phyloP scores from a whole-genome alignment of 2,329 filamentous ascomycete species.

The Aureobasidium sp. region DNA sequence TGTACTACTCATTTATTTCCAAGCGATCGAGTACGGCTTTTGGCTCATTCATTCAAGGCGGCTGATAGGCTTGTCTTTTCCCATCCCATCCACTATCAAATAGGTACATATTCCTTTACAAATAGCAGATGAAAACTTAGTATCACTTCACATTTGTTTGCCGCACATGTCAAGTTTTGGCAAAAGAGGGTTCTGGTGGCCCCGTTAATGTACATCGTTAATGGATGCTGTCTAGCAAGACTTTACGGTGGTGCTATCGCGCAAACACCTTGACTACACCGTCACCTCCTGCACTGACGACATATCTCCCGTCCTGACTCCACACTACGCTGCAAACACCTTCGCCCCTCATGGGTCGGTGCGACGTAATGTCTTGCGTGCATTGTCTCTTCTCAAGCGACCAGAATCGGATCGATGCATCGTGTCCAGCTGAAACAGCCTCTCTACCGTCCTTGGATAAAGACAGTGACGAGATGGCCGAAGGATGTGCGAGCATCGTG shows the following conservation, averaged over 20 bases:
- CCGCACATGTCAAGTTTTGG: no score
- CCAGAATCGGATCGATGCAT: conserved; percentile 95
- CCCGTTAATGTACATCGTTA: neutral
- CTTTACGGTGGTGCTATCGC: conserved; percentile 16
- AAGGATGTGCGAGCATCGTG: conserved; percentile 93
- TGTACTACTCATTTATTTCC: neutral
- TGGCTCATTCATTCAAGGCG: neutral
- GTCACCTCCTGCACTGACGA: conserved; percentile 89
- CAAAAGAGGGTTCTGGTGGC: neutral
- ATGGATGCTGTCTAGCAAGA: neutral
- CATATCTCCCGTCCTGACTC: conserved; percentile 91
- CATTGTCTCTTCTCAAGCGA: conserved; percentile 90
- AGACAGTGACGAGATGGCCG: conserved; percentile 83
- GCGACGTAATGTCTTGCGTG: conserved; percentile 88
- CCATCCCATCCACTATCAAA: neutral
- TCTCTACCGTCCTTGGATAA: conserved; percentile 89
- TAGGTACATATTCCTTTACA: neutral
- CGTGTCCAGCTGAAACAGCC: conserved; percentile 90
- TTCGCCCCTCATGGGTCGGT: conserved; percentile 91
- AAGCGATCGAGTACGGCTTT: neutral
- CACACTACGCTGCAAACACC: conserved; percentile 91
- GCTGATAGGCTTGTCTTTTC: neutral
- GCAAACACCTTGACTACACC: conserved; percentile 88
- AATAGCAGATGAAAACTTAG: neutral
- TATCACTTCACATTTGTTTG: neutral